Conservation (phyloP, 176 grass and related monocot species). For the Saccharum spontaneum region DNA sequence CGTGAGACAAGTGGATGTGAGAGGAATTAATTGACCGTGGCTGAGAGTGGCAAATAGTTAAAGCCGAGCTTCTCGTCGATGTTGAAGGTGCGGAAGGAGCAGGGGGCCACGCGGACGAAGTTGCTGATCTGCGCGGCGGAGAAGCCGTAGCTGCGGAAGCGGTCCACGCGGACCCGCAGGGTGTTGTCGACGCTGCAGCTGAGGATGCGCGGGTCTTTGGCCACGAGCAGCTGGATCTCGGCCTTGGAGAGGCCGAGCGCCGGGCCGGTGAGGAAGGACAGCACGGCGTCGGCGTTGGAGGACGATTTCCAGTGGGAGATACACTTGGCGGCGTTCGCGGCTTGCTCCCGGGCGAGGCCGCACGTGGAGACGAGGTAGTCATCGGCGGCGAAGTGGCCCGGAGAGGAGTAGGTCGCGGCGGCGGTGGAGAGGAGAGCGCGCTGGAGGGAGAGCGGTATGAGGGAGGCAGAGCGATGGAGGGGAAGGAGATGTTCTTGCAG, state of each 20-base stretch:
- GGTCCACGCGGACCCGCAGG: slow-evolving; percentile 36
- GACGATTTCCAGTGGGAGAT: slow-evolving; percentile 29
- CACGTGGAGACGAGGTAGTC: slow-evolving; percentile 49
- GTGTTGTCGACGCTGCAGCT: slow-evolving; percentile 46
- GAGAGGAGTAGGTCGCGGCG: neutral
- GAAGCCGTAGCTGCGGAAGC: slow-evolving; percentile 38
- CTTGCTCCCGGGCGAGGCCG: slow-evolving; percentile 35
- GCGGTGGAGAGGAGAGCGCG: neutral
- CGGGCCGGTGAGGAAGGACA: slow-evolving; percentile 43
- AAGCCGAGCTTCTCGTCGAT: slow-evolving; percentile 50
- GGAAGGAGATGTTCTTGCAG: slow-evolving; percentile 13
- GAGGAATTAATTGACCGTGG: no score
- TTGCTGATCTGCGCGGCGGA: slow-evolving; percentile 22
- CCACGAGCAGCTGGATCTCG: slow-evolving; percentile 33
- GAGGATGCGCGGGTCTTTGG: slow-evolving; percentile 38
- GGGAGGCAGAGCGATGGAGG: neutral
- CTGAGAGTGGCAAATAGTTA: no score
- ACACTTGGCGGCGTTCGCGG: slow-evolving; percentile 6
- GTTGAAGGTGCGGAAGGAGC: slow-evolving; percentile 18
- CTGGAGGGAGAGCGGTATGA: neutral
- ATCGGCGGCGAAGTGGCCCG: neutral
- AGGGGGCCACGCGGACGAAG: neutral
- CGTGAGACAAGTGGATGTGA: no score
- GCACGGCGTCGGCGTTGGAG: slow-evolving; percentile 32
- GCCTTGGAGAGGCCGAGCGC: slow-evolving; percentile 38